Percentiles rank a stretch among this genome's conserved stretches.
These are phyloP conservation scores for Plasmodium gaboni DNA, from an alignment of 169 alveolate genomes.

Conservation along the genomic window DNA sequence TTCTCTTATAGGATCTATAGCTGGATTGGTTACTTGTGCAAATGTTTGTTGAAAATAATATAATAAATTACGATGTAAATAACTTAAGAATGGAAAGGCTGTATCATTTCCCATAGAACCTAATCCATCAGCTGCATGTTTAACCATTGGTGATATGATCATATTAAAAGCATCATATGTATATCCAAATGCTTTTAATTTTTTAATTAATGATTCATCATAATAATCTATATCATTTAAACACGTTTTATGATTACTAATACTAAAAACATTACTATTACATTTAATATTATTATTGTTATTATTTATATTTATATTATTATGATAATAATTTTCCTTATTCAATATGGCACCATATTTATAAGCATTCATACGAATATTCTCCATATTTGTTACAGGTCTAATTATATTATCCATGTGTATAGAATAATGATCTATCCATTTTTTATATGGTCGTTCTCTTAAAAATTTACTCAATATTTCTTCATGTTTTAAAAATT, in stretches of 20 bases:
- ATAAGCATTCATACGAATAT: constrained; percentile 77
- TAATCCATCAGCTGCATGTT: constrained; percentile 77
- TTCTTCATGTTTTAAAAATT: constrained; percentile 71
- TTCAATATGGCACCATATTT: constrained; percentile 53
- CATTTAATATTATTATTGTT: too few species aligned
- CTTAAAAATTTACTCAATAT: constrained; percentile 61
- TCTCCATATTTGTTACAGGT: constrained; percentile 73
- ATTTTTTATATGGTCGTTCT: constrained; percentile 51
- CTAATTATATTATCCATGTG: constrained; percentile 67
- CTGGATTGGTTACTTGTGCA: constrained; percentile 87
- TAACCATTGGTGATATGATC: constrained; percentile 72
- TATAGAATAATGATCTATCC: constrained; percentile 77
- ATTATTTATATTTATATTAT: background rate
- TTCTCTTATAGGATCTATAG: constrained; percentile 87
- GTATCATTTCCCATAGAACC: constrained; percentile 79
- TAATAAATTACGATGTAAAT: constrained; percentile 77
- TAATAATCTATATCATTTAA: constrained; percentile 29
- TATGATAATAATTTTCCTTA: constrained; percentile 22
- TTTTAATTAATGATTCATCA: constrained; percentile 71
- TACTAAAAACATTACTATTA: too few species aligned
- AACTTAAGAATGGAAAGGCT: constrained; percentile 78
- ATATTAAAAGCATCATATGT: constrained; percentile 77
- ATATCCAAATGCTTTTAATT: constrained; percentile 77
- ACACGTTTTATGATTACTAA: background rate
- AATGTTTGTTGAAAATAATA: constrained; percentile 85